Base-by-base conservation (phyloP, 768 basidiomycete genomes). In the Leccinum aurantiacum region DNA sequence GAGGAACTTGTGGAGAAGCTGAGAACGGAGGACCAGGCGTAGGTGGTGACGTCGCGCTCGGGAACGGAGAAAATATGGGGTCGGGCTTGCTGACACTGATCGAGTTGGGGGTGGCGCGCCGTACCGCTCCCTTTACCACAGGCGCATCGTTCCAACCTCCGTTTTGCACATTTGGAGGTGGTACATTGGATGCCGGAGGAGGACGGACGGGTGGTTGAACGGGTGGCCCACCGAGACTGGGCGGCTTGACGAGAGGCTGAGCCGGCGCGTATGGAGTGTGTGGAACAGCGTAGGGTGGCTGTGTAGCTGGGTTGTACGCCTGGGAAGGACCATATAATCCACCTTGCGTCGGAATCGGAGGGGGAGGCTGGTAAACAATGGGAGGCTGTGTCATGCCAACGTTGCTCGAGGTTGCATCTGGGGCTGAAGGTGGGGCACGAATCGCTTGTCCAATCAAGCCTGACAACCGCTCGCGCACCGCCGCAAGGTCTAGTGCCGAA, bases 141-240 rank as follows among this genome's bases (percentile, higher is more conserved):
- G 93, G 94, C 0, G 93, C 86, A 73, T 98, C 95, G 67, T 98
- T 98, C 94, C 95, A 98, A 0, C 93, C 93, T 15, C 88, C 84
- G 29, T 87, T 86, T 53, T 89, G 89, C 29, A 78, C 77, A 47
- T 86, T 84, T 31, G 86, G 86, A 4, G 86, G 83, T 1, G 89
- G 83, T 1, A 84, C 80, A 52, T 77, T 74, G 6, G 80, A 70
- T 7, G 72, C 66, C 1, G 70, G 64, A 35, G 71, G 82, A 47
- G 71, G 82, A 47, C 84, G 80, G 3, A 80, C 81, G 10, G 81
- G 81, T 9, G 73, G 67, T 10, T 74, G 73, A 24, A 75, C 66
- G 6, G 76, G 73, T 1, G 71, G 68, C 65, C 11, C 78, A 76
- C 47, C 75, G 19, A 77, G 68, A 57, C 77, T 75, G n/a, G 79